Conservation (phyloP, 495 filamentous ascomycete species). For the Penicillium chermesinum region DNA sequence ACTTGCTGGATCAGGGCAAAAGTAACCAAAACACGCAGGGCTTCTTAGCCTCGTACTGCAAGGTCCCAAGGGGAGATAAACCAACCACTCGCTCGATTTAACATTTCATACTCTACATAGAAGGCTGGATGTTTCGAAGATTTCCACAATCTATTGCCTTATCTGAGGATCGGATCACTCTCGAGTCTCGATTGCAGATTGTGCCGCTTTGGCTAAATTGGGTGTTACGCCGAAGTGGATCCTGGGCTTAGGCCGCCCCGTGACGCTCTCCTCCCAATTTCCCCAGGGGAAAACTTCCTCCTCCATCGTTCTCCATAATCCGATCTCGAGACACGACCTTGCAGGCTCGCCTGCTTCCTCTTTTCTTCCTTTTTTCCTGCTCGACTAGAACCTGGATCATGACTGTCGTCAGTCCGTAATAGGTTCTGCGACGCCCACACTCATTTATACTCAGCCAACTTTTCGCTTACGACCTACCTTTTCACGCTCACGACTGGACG, state of each 20-base stretch:
- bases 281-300: slow-evolving; percentile 8
- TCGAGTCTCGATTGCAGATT: too few relatives aligned
- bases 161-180: too few relatives aligned
- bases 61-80: too few relatives aligned
- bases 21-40: background rate
- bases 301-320: slow-evolving; percentile 3
- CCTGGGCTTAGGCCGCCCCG: slow-evolving; percentile 7
- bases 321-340: slow-evolving; percentile 10
- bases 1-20: too few relatives aligned
- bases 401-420: slow-evolving; percentile 18
- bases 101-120: too few relatives aligned
- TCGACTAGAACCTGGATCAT: slow-evolving; percentile 18
- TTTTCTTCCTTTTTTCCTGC: background rate
- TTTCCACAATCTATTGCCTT: too few relatives aligned
- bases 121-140: too few relatives aligned
- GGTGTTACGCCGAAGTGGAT: slow-evolving; percentile 1
- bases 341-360: background rate
- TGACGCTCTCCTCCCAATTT: slow-evolving; percentile 3
- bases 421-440: slow-evolving; percentile 12
- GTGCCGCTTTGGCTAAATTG: too few relatives aligned
- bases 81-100: too few relatives aligned
- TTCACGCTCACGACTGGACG: slow-evolving; percentile 42
- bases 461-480: slow-evolving; percentile 27
- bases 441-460: slow-evolving; percentile 14
- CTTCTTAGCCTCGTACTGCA: too few relatives aligned